These are phyloP conservation scores for Pseudonectria buxi DNA, from an alignment of 2,329 filamentous ascomycete species.

Conservation along the genomic window DNA sequence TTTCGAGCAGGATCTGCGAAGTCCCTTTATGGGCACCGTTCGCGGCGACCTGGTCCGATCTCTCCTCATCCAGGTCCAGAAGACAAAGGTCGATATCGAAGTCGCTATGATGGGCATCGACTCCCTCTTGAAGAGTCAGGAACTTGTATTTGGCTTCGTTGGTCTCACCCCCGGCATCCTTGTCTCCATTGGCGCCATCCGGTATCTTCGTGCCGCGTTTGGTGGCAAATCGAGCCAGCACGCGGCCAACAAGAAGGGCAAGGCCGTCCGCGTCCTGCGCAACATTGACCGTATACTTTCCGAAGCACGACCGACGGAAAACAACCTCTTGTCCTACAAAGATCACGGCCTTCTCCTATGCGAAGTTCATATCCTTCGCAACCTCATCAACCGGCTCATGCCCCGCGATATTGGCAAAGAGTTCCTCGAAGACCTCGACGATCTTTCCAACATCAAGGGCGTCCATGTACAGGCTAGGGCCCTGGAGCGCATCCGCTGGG, in stretches of 20 bases:
- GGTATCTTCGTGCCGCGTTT: conserved; percentile 65
- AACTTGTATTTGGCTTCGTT: conserved; percentile 96
- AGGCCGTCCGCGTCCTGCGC: conserved; percentile 70
- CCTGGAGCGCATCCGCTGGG: conserved; percentile 81
- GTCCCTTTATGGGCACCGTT: conserved; percentile 74
- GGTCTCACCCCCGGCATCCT: conserved; percentile 90
- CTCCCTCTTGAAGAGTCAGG: conserved; percentile 87
- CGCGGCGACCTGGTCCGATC: conserved; percentile 83
- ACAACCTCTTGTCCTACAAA: conserved; percentile 77
- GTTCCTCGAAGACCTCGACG: conserved; percentile 81
- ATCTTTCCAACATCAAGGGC: conserved; percentile 76
- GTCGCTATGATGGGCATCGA: conserved; percentile 95
- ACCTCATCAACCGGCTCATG: conserved; percentile 53
- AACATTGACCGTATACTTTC: conserved; percentile 80
- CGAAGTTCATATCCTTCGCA: conserved; percentile 77
- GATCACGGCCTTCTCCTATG: conserved; percentile 86
- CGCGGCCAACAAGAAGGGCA: conserved; percentile 57
- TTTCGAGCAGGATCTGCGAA: conserved; percentile 82
- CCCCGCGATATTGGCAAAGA: conserved; percentile 71
- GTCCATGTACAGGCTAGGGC: conserved; percentile 72
- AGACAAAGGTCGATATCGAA: conserved; percentile 97
- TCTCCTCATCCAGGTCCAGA: conserved; percentile 92
- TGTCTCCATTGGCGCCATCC: conserved; percentile 66
- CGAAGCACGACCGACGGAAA: conserved; percentile 60
- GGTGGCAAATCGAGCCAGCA: conserved; percentile 64